These are phyloP conservation scores for Leishmania aethiopica DNA, from an alignment of 208 protist species.

Conservation along the genomic window DNA sequence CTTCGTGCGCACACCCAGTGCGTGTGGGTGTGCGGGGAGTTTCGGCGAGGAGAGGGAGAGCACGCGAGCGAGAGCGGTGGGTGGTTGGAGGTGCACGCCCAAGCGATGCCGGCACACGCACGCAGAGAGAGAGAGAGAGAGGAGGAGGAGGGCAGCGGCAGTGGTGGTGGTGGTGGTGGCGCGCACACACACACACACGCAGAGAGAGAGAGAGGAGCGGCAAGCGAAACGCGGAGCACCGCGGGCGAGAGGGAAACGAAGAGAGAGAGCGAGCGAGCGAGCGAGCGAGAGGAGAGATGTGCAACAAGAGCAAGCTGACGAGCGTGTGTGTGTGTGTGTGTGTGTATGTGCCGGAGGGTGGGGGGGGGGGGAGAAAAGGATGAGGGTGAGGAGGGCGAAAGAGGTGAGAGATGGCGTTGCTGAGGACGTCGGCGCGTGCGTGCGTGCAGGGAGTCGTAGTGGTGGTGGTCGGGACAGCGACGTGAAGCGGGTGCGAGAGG, in stretches of 20 bases:
- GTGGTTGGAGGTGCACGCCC: neutral
- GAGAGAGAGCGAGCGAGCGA: too few species aligned
- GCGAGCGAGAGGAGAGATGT: too few species aligned
- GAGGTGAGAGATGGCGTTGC: too few species aligned
- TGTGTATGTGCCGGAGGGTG: too few species aligned
- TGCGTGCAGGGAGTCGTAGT: neutral
- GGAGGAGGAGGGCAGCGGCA: neutral
- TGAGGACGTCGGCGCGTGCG: too few species aligned
- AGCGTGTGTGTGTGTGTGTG: neutral
- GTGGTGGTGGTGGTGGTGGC: too few species aligned
- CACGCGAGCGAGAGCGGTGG: neutral
- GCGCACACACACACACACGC: too few species aligned
- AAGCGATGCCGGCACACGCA: too few species aligned
- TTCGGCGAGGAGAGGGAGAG: neutral
- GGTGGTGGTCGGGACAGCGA: too few species aligned
- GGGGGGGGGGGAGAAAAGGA: neutral
- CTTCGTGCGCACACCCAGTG: too few species aligned
- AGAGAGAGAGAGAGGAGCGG: neutral
- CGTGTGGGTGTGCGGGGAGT: neutral
- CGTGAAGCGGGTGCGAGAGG: too few species aligned
- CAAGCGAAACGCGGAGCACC: neutral
- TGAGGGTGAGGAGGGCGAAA: neutral
- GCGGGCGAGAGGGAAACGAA: neutral
- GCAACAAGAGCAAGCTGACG: neutral
- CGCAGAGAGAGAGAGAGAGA: neutral